Evolutionary conservation across 805 yeast genomes (phyloP), one percentile per base, ranked within the genome.

Genomic region (Myxozyma kluyveri): DNA sequence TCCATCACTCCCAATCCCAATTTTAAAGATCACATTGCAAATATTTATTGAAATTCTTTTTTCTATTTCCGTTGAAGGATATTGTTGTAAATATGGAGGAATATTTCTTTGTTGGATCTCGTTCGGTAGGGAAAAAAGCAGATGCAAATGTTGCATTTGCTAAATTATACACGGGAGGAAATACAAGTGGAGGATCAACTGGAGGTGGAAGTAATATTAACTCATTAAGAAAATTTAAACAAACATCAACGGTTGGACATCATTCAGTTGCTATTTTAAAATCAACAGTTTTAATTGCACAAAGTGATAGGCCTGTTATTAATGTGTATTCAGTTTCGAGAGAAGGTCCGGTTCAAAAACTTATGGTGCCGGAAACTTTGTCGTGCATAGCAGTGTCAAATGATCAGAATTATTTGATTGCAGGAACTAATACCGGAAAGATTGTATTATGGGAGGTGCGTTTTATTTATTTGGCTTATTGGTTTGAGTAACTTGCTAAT

Each of bases 281-380:
- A 9, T 18, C 47, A 4, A 22, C 39, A 2, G 26, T 54, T 5
- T 26, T 54, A 7, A 49, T 46, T 6, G 52, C 53, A 4, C 56
- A 50, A 24, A 29, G 46, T 12, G 51, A 36, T 9, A 36, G 51
- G 36, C 52, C 59, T 2, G 19, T 54, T 3, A 47, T 54, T 14
- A 26, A 54, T 36, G 44, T 48, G 5, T 54, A 54, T 35, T 43
- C 51, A 7, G 22, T 26, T 4, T 18, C 26, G 5, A 54, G 51
- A 23, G 59, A 54, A 3, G 52, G 41, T 10, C 59, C 59, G 4
- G 47, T 54, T 12, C 59, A 89, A 71, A 75, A 84, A 62, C 75
- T 90, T 37, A 93, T 96, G 0, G 73, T 90, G 12, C 96, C 97
- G 0, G 97, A 88, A 67, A 81, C 80, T 47, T 68, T 90, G 37